phyloP scores from a whole-genome alignment of 345 rosid genomes.

The Gynandropsis gynandra region DNA sequence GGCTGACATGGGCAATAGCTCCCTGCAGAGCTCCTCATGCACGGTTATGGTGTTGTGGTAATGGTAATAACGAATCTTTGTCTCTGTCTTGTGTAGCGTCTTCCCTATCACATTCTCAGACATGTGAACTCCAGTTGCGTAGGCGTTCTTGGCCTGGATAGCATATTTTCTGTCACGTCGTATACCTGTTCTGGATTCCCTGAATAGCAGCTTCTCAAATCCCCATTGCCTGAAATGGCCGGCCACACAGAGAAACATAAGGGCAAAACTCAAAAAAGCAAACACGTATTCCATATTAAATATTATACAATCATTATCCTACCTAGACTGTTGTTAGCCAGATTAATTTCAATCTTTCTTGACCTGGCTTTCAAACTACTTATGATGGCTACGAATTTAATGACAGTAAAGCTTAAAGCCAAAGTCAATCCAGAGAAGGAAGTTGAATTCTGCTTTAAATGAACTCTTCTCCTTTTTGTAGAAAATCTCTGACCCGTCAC shows the following conservation, averaged over 20 bases:
- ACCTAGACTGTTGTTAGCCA: too few relatives aligned
- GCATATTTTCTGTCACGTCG: slow-evolving; percentile 83
- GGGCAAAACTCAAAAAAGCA: too few relatives aligned
- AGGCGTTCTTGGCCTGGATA: slow-evolving; percentile 78
- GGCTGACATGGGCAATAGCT: slow-evolving; percentile 43
- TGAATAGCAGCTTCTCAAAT: slow-evolving; percentile 74
- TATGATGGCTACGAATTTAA: background rate
- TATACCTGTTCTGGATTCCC: slow-evolving; percentile 58
- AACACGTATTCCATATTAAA: too few relatives aligned
- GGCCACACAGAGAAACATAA: background rate
- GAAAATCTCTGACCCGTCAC: background rate
- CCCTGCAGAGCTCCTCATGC: slow-evolving; percentile 59
- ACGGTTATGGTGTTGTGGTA: slow-evolving; percentile 66
- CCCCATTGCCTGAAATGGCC: slow-evolving; percentile 68
- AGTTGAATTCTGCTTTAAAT: background rate
- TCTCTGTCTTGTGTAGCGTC: slow-evolving; percentile 70
- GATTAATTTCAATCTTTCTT: too few relatives aligned
- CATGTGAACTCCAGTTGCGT: slow-evolving; percentile 86
- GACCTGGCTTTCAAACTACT: too few relatives aligned
- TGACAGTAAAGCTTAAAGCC: slow-evolving; percentile 4
- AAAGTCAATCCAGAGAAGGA: background rate
- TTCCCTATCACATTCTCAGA: slow-evolving; percentile 77
- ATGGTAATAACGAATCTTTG: slow-evolving; percentile 67
- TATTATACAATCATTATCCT: too few relatives aligned
- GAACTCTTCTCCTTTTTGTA: too few relatives aligned